Percentiles rank a stretch among this genome's conserved stretches.
phyloP scores from a whole-genome alignment of 768 basidiomycete genomes.

The Amanita brunnescens region DNA sequence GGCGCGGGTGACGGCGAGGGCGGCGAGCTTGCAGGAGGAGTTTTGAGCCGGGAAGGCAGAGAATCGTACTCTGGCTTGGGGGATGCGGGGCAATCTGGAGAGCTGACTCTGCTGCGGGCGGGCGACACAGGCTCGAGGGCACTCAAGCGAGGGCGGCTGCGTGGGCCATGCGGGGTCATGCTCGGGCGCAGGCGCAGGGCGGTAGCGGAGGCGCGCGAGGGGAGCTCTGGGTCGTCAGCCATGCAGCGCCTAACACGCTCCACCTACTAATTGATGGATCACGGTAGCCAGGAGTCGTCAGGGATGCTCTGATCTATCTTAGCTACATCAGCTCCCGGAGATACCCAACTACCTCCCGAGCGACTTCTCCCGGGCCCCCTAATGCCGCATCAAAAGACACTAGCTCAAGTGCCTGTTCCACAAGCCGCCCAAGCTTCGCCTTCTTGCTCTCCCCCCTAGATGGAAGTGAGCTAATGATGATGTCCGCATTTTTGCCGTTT shows the following conservation, averaged over 20 bases:
- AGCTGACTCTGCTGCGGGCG: not conserved
- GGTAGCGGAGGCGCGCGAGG: not conserved
- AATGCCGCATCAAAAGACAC: slow-evolving; percentile 34
- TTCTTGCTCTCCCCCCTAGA: slow-evolving; percentile 10
- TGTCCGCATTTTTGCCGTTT: slow-evolving; percentile 25
- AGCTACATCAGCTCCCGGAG: slow-evolving; percentile 31
- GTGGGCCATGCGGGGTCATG: not conserved
- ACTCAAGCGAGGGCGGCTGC: not conserved
- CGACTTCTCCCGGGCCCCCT: slow-evolving; percentile 20
- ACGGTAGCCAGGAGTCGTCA: too few species aligned
- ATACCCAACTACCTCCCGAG: slow-evolving; percentile 43
- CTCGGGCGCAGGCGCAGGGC: not conserved
- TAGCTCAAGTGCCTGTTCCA: slow-evolving; percentile 38
- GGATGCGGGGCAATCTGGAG: not conserved
- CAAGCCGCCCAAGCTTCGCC: slow-evolving; percentile 24
- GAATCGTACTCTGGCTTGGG: not conserved
- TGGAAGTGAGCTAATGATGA: slow-evolving; percentile 25
- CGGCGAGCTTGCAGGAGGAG: too few species aligned
- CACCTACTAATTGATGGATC: too few species aligned
- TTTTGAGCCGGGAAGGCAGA: too few species aligned
- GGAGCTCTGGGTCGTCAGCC: not conserved
- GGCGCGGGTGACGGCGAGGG: too few species aligned
- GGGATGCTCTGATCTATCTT: slow-evolving; percentile 10
- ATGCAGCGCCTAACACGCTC: too few species aligned
- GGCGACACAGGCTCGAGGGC: not conserved